Evolutionary conservation across 2,329 filamentous ascomycete species (phyloP).

Genomic region (Aphanocladium album): DNA sequence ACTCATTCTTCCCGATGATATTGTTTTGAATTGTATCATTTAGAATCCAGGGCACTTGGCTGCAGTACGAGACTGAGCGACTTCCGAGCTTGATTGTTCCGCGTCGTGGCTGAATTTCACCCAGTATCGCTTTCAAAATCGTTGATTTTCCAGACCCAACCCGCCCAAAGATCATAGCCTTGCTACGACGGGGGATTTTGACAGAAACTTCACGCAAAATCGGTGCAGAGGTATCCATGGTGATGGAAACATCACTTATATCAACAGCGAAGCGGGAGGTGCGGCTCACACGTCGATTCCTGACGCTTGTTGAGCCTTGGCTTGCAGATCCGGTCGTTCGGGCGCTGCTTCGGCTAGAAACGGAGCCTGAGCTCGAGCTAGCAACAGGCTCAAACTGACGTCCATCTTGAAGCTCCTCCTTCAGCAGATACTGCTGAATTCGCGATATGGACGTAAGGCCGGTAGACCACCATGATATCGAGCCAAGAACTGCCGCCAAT

Average conservation of each 20-base stretch:
- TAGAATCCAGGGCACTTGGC: conserved; percentile 24
- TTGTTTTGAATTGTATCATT: conserved; percentile 29
- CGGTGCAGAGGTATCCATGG: not conserved
- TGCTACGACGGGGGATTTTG: conserved; percentile 5
- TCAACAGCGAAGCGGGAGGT: not conserved
- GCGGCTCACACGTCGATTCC: not conserved
- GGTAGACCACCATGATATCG: not conserved
- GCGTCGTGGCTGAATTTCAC: conserved; percentile 16
- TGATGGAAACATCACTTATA: not conserved
- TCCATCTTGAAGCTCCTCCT: not conserved
- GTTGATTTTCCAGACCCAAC: conserved; percentile 34
- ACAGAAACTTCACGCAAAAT: not conserved
- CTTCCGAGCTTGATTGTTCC: not conserved
- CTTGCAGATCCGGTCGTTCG: not conserved
- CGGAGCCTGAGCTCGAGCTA: not conserved
- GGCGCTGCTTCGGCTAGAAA: not conserved
- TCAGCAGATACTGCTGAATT: not conserved
- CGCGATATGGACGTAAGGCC: not conserved
- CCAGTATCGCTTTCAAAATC: conserved; percentile 27
- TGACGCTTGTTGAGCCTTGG: not conserved
- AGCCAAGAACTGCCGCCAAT: not conserved
- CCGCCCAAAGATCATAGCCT: conserved; percentile 26
- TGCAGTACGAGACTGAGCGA: conserved; percentile 17
- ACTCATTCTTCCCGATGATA: conserved; percentile 24
- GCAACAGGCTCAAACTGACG: not conserved